Evolutionary conservation across 805 yeast species (phyloP), one percentile per base, ranked within the genome.

Genomic region (Candida pseudoglaebosa): DNA sequence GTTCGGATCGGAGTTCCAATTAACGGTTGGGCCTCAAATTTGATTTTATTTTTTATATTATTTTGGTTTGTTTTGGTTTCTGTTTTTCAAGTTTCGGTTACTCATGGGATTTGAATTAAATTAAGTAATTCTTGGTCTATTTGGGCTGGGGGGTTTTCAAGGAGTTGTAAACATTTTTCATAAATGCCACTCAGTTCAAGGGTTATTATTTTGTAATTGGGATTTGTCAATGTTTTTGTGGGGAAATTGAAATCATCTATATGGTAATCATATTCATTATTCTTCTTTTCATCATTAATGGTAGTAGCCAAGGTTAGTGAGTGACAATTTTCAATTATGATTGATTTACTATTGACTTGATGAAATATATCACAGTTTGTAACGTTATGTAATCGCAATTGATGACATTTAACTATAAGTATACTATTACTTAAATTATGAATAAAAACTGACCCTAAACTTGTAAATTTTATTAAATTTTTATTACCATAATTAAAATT

Each of bases 211-310:
- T 18, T 19, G 14, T 26, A 46, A 39, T 46, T 33, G 15, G 46
- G 41, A 24, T 45, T n/a, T n/a, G n/a, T n/a, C n/a, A n/a, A n/a
- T n/a, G n/a, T 28, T 22, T 42, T 46, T 6, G 47, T 48, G 6
- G 62, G 62, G 48, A 50, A 52, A 38, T 49, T 53, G 39, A 62
- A 62, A 45, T 62, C 67, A 40, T 61, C 64, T 5, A 62, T 56
- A 3, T 32, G n/a, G n/a, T n/a, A n/a, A n/a, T n/a, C n/a, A n/a
- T n/a, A n/a, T n/a, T n/a, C n/a, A n/a, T n/a, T n/a, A n/a, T n/a
- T n/a, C n/a, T n/a, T n/a, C n/a, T n/a, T n/a, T n/a, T n/a, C n/a
- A n/a, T n/a, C n/a, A n/a, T n/a, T n/a, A n/a, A n/a, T n/a, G 18
- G 16, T 57, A 44, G 12, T 32, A 35, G 22, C 35, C 35, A 19